Evolutionary conservation across 1,139 yeast genomes (phyloP).

Genomic region (Pneumocystis jirovecii): DNA sequence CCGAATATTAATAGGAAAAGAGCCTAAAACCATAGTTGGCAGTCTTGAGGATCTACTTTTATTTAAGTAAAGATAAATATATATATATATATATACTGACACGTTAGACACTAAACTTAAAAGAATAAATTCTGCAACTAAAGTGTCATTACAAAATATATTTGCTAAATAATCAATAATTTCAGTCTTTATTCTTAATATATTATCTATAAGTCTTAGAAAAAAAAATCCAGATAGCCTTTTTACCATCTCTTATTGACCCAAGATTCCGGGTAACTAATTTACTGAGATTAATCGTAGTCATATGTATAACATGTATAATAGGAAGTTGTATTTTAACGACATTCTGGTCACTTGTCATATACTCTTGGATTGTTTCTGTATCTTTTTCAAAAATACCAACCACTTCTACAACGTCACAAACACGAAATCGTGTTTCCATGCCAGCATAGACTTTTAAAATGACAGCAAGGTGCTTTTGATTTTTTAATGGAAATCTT

Average conservation of each 20-base stretch:
- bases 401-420: constrained; percentile 1
- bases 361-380: not conserved
- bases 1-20: constrained; percentile 8
- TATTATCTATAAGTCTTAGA: not conserved
- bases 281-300: not conserved
- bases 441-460: constrained; percentile 5
- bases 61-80: not conserved
- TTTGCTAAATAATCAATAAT: constrained; percentile 3
- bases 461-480: not conserved
- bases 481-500: not conserved
- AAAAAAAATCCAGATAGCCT: not conserved
- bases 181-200: constrained; percentile 1
- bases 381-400: constrained; percentile 4
- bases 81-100: not conserved
- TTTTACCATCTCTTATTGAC: not conserved
- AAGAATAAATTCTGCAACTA: constrained; percentile 10
- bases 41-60: not conserved
- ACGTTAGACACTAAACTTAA: constrained; percentile 7
- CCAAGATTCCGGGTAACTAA: not conserved
- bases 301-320: not conserved
- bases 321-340: not conserved
- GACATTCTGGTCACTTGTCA: not conserved
- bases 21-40: constrained; percentile 8
- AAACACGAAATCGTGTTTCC: constrained; percentile 6
- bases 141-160: constrained; percentile 6